phyloP scores from a whole-genome alignment of 306 rosid species.

The Rubus idaeus region DNA sequence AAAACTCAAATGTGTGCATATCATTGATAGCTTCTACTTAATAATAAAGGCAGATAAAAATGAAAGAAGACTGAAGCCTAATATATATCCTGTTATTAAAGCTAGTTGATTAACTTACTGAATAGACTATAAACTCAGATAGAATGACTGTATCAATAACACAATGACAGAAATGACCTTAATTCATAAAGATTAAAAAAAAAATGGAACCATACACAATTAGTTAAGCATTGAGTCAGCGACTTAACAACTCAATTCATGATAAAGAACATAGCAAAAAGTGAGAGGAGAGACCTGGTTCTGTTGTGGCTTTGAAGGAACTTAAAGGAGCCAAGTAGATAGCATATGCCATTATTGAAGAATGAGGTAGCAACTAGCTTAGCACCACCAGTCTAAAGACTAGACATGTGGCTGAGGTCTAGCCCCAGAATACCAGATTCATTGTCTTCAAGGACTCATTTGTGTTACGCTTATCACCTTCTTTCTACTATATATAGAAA shows the following conservation, averaged over 20 bases:
- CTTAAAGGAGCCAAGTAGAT: conserved; percentile 30
- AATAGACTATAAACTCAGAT: no score
- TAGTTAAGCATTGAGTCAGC: conserved; percentile 7
- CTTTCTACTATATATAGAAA: background rate
- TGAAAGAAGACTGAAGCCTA: no score
- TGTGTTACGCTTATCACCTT: no score
- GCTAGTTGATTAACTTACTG: no score
- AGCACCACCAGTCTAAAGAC: background rate
- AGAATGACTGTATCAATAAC: no score
- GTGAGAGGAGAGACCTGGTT: conserved; percentile 40
- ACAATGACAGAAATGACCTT: no score
- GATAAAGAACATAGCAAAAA: background rate
- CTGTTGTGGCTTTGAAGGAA: conserved; percentile 31
- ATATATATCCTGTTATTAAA: no score
- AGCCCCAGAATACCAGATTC: background rate
- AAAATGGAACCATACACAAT: background rate
- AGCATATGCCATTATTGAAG: conserved; percentile 54
- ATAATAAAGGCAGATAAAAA: no score
- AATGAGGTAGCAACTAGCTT: background rate
- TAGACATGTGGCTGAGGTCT: background rate
- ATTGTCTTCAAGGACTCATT: background rate
- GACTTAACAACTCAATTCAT: conserved; percentile 4
- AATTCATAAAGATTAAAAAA: no score
- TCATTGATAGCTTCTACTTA: no score
- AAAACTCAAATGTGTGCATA: no score